phyloP scores from a whole-genome alignment of 2,329 filamentous ascomycete species.

The Cercospora nicotianae region DNA sequence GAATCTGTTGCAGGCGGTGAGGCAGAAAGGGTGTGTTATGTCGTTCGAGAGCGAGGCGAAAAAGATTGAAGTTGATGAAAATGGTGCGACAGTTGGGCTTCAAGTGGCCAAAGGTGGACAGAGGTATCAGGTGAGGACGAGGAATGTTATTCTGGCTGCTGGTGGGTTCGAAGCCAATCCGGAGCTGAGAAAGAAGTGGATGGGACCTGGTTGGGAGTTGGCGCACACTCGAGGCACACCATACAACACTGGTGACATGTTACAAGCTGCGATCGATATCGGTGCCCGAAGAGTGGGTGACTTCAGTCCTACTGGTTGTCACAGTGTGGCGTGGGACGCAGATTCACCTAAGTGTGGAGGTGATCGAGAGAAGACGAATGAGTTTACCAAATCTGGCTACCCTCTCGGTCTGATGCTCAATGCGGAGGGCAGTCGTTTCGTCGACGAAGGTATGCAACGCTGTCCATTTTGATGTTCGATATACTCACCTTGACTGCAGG shows the following conservation, averaged over 20 bases:
- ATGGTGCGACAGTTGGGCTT: constrained; percentile 40
- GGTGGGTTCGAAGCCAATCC: constrained; percentile 66
- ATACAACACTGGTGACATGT: constrained; percentile 62
- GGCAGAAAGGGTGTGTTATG: constrained; percentile 46
- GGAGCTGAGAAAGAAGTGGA: constrained; percentile 55
- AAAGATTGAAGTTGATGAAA: constrained; percentile 40
- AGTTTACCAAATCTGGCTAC: constrained; percentile 69
- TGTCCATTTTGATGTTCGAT: not conserved
- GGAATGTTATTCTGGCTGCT: constrained; percentile 56
- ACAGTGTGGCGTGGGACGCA: constrained; percentile 66
- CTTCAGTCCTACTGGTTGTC: constrained; percentile 63
- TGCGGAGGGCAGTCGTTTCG: constrained; percentile 58
- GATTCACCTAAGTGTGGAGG: constrained; percentile 57
- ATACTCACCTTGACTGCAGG: constrained; percentile 30
- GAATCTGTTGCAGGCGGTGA: constrained; percentile 50
- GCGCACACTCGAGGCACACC: constrained; percentile 64
- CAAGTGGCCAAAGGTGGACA: constrained; percentile 34
- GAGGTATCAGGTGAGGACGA: constrained; percentile 37
- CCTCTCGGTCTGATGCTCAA: constrained; percentile 68
- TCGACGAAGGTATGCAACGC: constrained; percentile 55
- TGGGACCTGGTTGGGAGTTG: constrained; percentile 63
- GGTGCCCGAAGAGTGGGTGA: constrained; percentile 54
- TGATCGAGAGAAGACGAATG: constrained; percentile 61
- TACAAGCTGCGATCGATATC: constrained; percentile 56
- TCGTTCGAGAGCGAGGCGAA: constrained; percentile 51